A percentile compares a stretch with the other conserved stretches of the same genome.
phyloP scores from a whole-genome alignment of 345 rosid genomes.

The Ailanthus altissimus region DNA sequence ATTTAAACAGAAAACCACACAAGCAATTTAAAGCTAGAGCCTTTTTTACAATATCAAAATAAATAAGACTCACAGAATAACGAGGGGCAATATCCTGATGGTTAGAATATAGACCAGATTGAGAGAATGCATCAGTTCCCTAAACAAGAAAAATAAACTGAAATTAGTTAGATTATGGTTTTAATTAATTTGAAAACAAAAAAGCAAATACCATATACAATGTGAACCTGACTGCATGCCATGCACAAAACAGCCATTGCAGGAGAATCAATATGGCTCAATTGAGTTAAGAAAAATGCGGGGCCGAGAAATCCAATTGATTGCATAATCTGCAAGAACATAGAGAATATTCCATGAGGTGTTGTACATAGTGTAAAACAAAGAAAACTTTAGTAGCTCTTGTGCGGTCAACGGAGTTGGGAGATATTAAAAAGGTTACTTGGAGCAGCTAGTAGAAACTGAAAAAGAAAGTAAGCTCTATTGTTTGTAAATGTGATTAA shows the following conservation, averaged over 20 bases:
- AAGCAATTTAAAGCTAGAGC: too few species aligned
- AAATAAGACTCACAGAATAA: constrained; percentile 68
- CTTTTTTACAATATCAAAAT: not conserved
- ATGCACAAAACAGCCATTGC: constrained; percentile 79
- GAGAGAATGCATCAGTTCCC: constrained; percentile 97
- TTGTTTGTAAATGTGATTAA: not conserved
- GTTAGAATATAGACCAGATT: constrained; percentile 89
- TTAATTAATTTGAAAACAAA: not conserved
- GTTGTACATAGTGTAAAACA: not conserved
- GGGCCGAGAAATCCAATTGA: constrained; percentile 95
- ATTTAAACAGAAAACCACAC: too few species aligned
- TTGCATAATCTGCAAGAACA: constrained; percentile 78
- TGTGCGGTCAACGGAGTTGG: not conserved
- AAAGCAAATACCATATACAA: not conserved
- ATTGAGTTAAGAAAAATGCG: constrained; percentile 91
- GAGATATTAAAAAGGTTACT: not conserved
- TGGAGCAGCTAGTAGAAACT: not conserved
- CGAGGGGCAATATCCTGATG: constrained; percentile 98
- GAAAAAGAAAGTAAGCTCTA: not conserved
- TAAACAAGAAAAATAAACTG: constrained; percentile 20
- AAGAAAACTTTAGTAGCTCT: not conserved
- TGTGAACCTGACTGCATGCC: constrained; percentile 89
- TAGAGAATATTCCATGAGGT: constrained; percentile 10
- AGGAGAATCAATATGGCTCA: constrained; percentile 89
- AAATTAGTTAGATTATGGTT: not conserved